Evolutionary conservation across 495 filamentous ascomycete species (phyloP).

Genomic region (Neurospora cerealis): DNA sequence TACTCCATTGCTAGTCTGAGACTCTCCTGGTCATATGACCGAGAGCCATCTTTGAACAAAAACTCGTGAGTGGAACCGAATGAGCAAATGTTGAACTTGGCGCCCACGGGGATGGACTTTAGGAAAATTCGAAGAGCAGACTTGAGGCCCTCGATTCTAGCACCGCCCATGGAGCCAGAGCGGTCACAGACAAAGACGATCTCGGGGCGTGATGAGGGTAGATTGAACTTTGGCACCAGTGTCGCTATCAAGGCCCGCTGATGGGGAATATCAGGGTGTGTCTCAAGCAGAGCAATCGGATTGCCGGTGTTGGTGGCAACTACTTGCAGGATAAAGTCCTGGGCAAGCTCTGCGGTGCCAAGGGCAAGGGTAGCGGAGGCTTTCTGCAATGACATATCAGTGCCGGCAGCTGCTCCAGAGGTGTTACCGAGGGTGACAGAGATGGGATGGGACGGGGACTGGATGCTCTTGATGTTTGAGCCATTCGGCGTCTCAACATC

Average conservation of each 20-base stretch:
- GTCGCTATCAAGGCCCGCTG: conserved; percentile 60
- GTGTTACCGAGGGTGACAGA: conserved; percentile 49
- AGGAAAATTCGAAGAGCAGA: conserved; percentile 57
- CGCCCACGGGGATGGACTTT: conserved; percentile 55
- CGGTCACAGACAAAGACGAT: conserved; percentile 64
- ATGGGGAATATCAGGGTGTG: conserved; percentile 45
- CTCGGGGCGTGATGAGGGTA: conserved; percentile 46
- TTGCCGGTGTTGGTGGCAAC: conserved; percentile 43
- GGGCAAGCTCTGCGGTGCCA: conserved; percentile 33
- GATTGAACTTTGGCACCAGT: conserved; percentile 54
- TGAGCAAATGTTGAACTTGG: conserved; percentile 67
- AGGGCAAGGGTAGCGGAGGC: conserved; percentile 53
- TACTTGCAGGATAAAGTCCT: conserved; percentile 46
- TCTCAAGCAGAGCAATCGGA: conserved; percentile 53
- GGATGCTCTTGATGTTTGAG: conserved; percentile 46
- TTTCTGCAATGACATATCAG: conserved; percentile 39
- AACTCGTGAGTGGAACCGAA: conserved; percentile 47
- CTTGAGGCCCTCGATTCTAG: conserved; percentile 44
- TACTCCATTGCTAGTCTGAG: conserved; percentile 42
- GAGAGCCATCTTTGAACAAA: conserved; percentile 46
- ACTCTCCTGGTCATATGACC: conserved; percentile 40
- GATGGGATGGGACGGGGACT: conserved; percentile 59
- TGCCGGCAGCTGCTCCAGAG: conserved; percentile 21
- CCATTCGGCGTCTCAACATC: conserved; percentile 48
- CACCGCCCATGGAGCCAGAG: conserved; percentile 51